Base-by-base conservation (phyloP, 1,139 yeast species). In the Arxiozyma slooffiae region DNA sequence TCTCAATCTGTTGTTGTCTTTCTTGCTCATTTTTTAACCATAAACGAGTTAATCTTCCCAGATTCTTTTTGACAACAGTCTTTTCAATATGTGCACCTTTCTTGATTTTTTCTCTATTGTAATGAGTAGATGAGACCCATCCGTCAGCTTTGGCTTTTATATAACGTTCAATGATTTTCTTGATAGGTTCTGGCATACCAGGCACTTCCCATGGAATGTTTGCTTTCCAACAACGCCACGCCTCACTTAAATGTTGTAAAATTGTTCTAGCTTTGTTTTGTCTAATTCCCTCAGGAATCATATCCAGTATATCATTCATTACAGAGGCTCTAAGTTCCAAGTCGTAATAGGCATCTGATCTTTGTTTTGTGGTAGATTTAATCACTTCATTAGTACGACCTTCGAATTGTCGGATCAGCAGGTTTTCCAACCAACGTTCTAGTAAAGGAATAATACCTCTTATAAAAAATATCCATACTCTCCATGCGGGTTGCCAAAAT, bases 141-240 rank as follows among this genome's bases (percentile, higher is more conserved):
- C 96, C 95, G 61, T 92, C 97, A 0, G 98, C 97, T 64, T 94
- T 90, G 1, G 97, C 96, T 62, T 87, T 85, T 48, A 92, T 84
- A 59, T 92, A 94, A 47, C 96, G 77, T 60, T 86, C 82, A 53
- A 94, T 90, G 47, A 94, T 86, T 49, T 81, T 79, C 59, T 83
- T 94, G 38, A 92, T 80, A 0, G 97, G 97, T 49, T 79, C 83
- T 3, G 99, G 98, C 67, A 94, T 73, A 0, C 98, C 98, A 1
- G 97, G 96, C 11, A 92, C 98, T 60, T 88, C 84, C 98, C 98
- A 94, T 1, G 97, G 96, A 53, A 92, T 85, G 62, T 92, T 90
- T 1, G 98, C 98, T 67, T 94, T 94, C 98, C 98, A 94, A 66
- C 98, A 92, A 65, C 98, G 75, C 99, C 99, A 94, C 0, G 98